A percentile compares a stretch with the other conserved stretches of the same genome.
These are phyloP conservation scores for Cryptococcus deneoformans DNA, from an alignment of 1,284 basidiomycete genomes.

Conservation along the genomic window DNA sequence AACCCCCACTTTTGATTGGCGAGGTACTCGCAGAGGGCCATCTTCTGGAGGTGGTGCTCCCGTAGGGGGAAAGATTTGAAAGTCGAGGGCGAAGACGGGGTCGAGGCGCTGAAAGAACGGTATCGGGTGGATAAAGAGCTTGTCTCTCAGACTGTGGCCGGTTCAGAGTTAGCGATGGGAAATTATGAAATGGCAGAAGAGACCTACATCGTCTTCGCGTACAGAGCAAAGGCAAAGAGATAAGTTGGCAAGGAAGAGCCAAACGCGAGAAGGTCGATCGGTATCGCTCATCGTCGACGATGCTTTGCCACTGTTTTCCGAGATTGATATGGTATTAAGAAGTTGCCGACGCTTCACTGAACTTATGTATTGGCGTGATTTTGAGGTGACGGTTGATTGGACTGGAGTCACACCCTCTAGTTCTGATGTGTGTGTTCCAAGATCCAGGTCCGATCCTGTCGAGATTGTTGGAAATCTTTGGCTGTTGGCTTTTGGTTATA, in stretches of 20 bases:
- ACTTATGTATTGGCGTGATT: too few relatives aligned
- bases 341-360: too few relatives aligned
- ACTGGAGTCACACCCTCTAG: too few relatives aligned
- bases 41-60: background rate
- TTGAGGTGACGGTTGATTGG: too few relatives aligned
- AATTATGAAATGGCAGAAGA: background rate
- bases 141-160: slow-evolving; percentile 9
- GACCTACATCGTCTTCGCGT: background rate
- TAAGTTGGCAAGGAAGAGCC: background rate
- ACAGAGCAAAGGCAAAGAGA: background rate
- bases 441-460: too few relatives aligned
- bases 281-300: background rate
- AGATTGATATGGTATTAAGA: too few relatives aligned
- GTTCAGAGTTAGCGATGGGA: background rate
- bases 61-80: slow-evolving; percentile 1
- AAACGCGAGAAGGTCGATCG: background rate
- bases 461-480: too few relatives aligned
- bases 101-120: slow-evolving; percentile 14
- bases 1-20: background rate
- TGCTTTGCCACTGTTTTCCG: too few relatives aligned
- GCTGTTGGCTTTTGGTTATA: too few relatives aligned
- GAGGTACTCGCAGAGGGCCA: background rate
- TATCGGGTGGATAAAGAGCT: slow-evolving; percentile 15
- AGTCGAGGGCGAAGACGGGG: slow-evolving; percentile 1
- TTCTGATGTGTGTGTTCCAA: too few relatives aligned